A percentile compares a stretch with the other conserved stretches of the same genome.
phyloP scores from a whole-genome alignment of 495 filamentous ascomycete species.

The Penicillium chermesinum region DNA sequence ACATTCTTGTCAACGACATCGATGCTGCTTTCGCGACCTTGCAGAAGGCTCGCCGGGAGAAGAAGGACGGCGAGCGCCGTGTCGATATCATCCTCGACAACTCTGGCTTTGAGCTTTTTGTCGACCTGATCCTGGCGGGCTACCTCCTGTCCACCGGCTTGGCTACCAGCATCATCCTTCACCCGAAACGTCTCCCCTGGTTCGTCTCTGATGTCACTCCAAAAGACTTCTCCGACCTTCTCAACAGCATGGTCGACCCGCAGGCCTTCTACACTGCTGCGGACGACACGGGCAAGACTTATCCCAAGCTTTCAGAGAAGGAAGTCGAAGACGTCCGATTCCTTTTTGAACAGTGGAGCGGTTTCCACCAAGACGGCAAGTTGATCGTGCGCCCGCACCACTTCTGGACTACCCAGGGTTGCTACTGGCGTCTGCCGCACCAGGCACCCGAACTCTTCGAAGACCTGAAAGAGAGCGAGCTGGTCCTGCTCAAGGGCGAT shows the following conservation, averaged over 20 bases:
- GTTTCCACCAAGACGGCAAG: conserved; percentile 73
- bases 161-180: conserved; percentile 81
- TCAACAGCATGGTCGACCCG: conserved; percentile 69
- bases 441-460: conserved; percentile 61
- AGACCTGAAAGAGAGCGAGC: conserved; percentile 75
- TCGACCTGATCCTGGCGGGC: conserved; percentile 85
- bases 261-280: conserved; percentile 69
- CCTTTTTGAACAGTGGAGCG: conserved; percentile 76
- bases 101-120: conserved; percentile 93
- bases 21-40: conserved; percentile 65
- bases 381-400: conserved; percentile 71
- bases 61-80: conserved; percentile 53
- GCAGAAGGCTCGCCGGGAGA: conserved; percentile 51
- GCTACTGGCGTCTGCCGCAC: conserved; percentile 79
- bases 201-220: conserved; percentile 95
- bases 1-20: conserved; percentile 84
- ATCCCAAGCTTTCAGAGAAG: conserved; percentile 55
- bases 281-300: conserved; percentile 58
- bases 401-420: conserved; percentile 84
- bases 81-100: conserved; percentile 96
- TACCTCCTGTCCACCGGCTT: conserved; percentile 78
- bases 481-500: conserved; percentile 97
- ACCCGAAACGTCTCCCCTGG: conserved; percentile 93
- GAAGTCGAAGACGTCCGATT: conserved; percentile 65
- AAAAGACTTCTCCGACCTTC: conserved; percentile 72